phyloP scores from a whole-genome alignment of 768 basidiomycete genomes.

The Kwoniella dejecticola region DNA sequence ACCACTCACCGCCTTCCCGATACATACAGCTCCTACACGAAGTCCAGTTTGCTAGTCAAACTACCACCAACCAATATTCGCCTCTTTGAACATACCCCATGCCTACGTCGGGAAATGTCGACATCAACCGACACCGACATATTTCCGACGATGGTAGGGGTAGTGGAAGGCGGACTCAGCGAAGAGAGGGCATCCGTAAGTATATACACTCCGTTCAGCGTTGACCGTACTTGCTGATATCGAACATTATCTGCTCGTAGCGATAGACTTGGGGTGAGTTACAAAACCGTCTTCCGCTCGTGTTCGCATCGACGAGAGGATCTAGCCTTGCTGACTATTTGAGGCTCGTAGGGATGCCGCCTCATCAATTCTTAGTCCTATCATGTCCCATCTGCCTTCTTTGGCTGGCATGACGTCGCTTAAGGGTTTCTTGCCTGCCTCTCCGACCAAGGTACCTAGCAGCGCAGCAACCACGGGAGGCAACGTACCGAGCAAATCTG shows the following conservation, averaged over 20 bases:
- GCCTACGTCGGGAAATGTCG: constrained; percentile 25
- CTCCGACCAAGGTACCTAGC: constrained; percentile 14
- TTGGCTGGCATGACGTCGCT: constrained; percentile 31
- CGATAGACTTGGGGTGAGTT: constrained; percentile 18
- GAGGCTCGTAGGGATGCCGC: constrained; percentile 9
- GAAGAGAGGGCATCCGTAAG: constrained; percentile 17
- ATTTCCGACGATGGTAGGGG: constrained; percentile 18
- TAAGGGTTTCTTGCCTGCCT: constrained; percentile 33
- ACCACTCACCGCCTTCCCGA: too few relatives aligned
- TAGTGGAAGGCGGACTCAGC: neutral
- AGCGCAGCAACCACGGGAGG: neutral
- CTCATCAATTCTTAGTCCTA: constrained; percentile 30
- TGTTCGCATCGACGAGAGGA: neutral
- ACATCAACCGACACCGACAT: constrained; percentile 10
- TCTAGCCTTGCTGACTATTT: neutral
- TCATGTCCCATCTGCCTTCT: constrained; percentile 29
- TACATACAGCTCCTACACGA: neutral
- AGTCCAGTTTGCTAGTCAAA: constrained; percentile 8
- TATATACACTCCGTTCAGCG: neutral
- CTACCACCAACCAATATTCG: neutral
- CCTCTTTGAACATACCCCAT: constrained; percentile 11
- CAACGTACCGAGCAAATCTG: neutral
- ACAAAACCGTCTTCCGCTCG: too few relatives aligned
- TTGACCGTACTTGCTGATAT: too few relatives aligned
- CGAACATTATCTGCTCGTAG: neutral